Conservation (phyloP, 176 grass and related monocot species). For the Areca catechu region DNA sequence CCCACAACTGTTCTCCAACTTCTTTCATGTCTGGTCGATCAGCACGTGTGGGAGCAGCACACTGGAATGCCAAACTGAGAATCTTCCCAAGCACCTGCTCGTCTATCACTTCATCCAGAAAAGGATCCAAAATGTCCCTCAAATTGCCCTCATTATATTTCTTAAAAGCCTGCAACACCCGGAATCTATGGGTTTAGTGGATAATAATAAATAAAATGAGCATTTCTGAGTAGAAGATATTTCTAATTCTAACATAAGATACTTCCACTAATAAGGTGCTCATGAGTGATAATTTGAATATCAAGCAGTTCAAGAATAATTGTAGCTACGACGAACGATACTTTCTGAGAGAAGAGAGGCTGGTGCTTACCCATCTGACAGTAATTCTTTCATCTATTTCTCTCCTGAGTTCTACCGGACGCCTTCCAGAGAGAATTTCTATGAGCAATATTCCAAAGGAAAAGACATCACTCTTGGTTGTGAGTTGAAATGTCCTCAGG, state of each 20-base stretch:
- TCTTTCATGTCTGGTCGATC: slow-evolving; percentile 79
- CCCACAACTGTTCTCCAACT: slow-evolving; percentile 67
- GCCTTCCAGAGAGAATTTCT: slow-evolving; percentile 80
- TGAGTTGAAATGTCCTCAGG: slow-evolving; percentile 82
- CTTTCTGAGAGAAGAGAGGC: background rate
- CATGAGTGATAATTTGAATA: too few species aligned
- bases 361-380: slow-evolving; percentile 84
- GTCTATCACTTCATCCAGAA: slow-evolving; percentile 46
- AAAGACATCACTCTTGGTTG: slow-evolving; percentile 96
- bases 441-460: slow-evolving; percentile 95
- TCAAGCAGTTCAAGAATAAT: too few species aligned
- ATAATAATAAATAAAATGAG: too few species aligned
- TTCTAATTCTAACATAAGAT: too few species aligned
- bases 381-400: slow-evolving; percentile 73
- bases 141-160: slow-evolving; percentile 34
- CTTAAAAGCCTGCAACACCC: slow-evolving; percentile 45
- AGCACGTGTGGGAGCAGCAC: slow-evolving; percentile 54
- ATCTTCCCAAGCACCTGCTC: slow-evolving; percentile 43
- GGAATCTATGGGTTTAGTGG: too few species aligned
- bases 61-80: slow-evolving; percentile 56
- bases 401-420: slow-evolving; percentile 81
- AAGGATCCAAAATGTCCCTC: slow-evolving; percentile 67
- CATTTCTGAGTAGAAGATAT: too few species aligned
- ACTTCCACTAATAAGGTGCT: too few species aligned
- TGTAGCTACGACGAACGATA: too few species aligned